Base-by-base conservation (phyloP, 805 yeast genomes). In the Sungouiella blattae region DNA sequence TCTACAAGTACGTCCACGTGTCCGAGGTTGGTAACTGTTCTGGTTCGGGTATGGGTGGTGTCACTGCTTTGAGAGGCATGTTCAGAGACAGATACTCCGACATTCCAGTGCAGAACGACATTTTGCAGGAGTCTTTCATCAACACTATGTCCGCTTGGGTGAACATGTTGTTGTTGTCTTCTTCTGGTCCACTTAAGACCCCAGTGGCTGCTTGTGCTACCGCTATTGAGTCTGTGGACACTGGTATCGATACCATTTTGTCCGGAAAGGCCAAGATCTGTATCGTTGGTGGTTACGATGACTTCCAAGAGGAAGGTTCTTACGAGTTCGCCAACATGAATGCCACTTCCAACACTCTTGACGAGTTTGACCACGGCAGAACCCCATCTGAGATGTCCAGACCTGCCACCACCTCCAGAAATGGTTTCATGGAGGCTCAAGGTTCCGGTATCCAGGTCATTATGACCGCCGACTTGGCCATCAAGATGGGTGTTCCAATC, bases 41-140 rank as follows among this genome's bases (percentile, higher is more conserved):
- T 32, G 99, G 99, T 73, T 88, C 97, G 38, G 99, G 99, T 79
- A 91, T 93, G 95, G 99, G 99, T 69, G 99, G 99, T 83, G 94
- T 91, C 54, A 63, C 84, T 52, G 98, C 99, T 35, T 70, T 93
- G 58, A 86, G 94, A 64, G 97, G 96, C 53, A 93, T 93, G 98
- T 93, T 88, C 75, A 88, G 77, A 67, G 96, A 91, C 59, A 82
- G 99, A 71, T 93, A 75, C 71, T 71, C 78, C 52, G 99, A 93
- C 62, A 74, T 74, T 66, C 96, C 96, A 37, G 96, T 89, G 37
- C 98, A 94, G 73, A 93, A 87, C 61, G 99, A 93, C 69, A 84
- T 93, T 50, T 74, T 93, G 52, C 98, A 91, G 70, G 99, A 93
- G 69, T 89, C 98, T 41, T 93, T 93, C 71, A 89, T 94, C 72